Conservation (phyloP, 805 yeast genomes). For the Candida ovalis region DNA sequence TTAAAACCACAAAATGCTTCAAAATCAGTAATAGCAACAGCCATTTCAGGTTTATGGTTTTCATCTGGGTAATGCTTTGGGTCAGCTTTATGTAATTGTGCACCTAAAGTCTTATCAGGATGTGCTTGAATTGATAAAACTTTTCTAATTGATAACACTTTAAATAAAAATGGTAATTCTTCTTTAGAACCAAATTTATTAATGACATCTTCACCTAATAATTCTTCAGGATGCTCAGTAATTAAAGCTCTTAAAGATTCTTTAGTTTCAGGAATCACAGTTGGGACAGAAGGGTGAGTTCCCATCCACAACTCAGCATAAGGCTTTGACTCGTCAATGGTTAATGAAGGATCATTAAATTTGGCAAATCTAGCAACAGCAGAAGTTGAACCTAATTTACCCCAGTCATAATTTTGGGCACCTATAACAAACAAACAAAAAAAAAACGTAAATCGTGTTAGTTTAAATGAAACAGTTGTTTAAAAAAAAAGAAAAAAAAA, state of each 20-base stretch:
- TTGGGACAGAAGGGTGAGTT: constrained; percentile 90
- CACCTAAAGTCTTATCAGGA: constrained; percentile 86
- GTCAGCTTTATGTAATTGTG: constrained; percentile 69
- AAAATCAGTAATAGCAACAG: constrained; percentile 90
- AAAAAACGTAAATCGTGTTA: too few species aligned
- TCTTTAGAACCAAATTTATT: constrained; percentile 61
- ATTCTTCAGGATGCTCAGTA: constrained; percentile 49
- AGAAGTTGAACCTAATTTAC: constrained; percentile 74
- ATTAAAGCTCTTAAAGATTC: constrained; percentile 66
- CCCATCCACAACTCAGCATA: constrained; percentile 99
- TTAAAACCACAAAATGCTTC: constrained; percentile 99
- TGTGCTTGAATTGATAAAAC: constrained; percentile 97
- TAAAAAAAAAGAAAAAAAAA: neutral
- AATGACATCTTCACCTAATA: constrained; percentile 57
- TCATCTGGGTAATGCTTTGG: constrained; percentile 96
- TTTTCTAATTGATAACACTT: constrained; percentile 88
- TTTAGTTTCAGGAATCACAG: constrained; percentile 52
- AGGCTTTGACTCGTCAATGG: constrained; percentile 71
- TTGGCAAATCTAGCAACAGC: constrained; percentile 89
- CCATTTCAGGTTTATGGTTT: constrained; percentile 99
- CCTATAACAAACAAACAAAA: constrained; percentile 16
- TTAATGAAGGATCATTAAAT: constrained; percentile 56
- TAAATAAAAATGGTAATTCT: constrained; percentile 88
- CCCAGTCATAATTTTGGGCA: constrained; percentile 40
- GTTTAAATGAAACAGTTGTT: neutral